phyloP scores from a whole-genome alignment of 257 asterid species.

The Fraxinus excelsior region DNA sequence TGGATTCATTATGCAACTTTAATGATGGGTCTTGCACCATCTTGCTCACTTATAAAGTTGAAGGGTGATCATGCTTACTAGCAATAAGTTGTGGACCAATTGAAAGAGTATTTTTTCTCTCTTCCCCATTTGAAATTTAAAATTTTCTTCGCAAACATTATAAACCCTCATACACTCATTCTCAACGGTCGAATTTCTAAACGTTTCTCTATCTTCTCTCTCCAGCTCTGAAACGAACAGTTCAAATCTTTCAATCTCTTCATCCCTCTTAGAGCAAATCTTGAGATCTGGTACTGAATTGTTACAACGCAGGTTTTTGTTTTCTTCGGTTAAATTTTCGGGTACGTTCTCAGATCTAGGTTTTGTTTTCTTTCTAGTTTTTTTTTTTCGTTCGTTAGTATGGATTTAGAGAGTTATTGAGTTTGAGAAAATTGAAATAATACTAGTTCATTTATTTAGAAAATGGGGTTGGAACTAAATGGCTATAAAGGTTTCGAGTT shows the following conservation, averaged over 20 bases:
- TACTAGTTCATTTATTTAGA: slow-evolving; percentile 1
- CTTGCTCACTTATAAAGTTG: neutral
- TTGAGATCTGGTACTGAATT: slow-evolving; percentile 19
- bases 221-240: slow-evolving; percentile 4
- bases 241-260: neutral
- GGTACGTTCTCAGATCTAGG: slow-evolving; percentile 36
- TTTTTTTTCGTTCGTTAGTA: neutral
- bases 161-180: slow-evolving; percentile 22
- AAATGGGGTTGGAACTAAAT: neutral
- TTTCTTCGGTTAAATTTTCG: slow-evolving; percentile 17
- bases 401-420: neutral
- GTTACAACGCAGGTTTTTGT: neutral
- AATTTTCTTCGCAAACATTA: neutral
- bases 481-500: neutral
- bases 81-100: neutral
- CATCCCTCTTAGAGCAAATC: neutral
- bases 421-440: neutral
- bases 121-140: slow-evolving; percentile 35
- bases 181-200: slow-evolving; percentile 43
- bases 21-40: neutral
- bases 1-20: too few species aligned
- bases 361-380: neutral
- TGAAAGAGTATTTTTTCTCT: neutral
- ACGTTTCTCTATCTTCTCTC: slow-evolving; percentile 22
- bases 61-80: neutral